Percentiles rank a stretch among this genome's conserved stretches.
Evolutionary conservation across 306 rosid species (phyloP).

Genomic region (Pterocarpus macrocarpus): DNA sequence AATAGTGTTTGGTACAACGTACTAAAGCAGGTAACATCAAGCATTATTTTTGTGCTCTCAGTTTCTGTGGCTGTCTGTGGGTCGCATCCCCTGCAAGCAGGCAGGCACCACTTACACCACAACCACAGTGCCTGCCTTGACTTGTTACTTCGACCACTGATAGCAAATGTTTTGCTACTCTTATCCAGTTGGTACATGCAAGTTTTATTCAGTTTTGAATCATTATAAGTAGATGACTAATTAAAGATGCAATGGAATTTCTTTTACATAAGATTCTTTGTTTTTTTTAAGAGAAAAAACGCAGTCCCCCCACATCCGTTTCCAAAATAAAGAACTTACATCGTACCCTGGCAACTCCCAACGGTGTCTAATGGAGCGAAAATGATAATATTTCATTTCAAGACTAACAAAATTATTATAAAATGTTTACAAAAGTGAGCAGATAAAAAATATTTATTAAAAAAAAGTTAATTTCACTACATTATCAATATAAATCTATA

Average conservation of each 20-base stretch:
- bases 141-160: neutral
- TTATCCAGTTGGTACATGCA: neutral
- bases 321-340: neutral
- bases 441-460: too few relatives aligned
- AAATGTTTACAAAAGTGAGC: neutral
- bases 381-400: neutral
- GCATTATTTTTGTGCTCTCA: slow-evolving; percentile 12
- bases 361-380: too few relatives aligned
- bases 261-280: neutral
- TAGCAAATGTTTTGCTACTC: neutral
- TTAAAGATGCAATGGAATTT: neutral
- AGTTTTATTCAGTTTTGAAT: neutral
- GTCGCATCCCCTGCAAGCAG: neutral
- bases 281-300: too few relatives aligned
- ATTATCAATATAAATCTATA: too few relatives aligned
- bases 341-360: too few relatives aligned
- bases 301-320: too few relatives aligned
- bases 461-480: too few relatives aligned
- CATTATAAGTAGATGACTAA: neutral
- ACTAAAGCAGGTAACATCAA: neutral
- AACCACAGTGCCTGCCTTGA: neutral
- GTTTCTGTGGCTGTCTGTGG: neutral
- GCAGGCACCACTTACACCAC: neutral
- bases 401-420: too few relatives aligned
- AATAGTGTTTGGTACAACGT: slow-evolving; percentile 52